phyloP scores from a whole-genome alignment of 148 eudicot genomes.

The Vaccinium corymbosum region DNA sequence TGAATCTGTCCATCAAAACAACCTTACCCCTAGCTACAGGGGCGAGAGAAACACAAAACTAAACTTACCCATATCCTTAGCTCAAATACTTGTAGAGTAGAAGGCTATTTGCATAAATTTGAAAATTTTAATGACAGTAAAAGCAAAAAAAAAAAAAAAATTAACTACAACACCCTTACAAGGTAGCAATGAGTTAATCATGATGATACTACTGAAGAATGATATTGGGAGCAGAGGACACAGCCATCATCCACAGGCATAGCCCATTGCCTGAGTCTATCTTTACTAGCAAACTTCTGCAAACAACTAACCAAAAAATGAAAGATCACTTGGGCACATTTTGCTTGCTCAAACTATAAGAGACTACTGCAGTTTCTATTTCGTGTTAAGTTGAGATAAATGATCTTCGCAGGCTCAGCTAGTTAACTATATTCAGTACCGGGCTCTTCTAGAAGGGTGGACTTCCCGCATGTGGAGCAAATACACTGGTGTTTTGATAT shows the following conservation, averaged over 20 bases:
- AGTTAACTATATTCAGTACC: slow-evolving; percentile 88
- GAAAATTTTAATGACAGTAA: background rate
- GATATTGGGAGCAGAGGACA: background rate
- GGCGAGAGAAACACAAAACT: background rate
- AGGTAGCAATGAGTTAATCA: background rate
- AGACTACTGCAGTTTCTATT: slow-evolving; percentile 10
- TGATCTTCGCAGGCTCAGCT: slow-evolving; percentile 72
- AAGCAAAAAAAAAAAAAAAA: background rate
- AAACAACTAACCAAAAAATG: background rate
- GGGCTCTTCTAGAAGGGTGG: slow-evolving; percentile 94
- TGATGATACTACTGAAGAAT: background rate
- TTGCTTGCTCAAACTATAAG: background rate
- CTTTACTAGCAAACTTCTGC: background rate
- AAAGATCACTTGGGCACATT: background rate
- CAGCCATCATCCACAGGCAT: background rate
- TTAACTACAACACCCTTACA: background rate
- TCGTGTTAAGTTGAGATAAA: slow-evolving; percentile 13
- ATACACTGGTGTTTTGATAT: slow-evolving; percentile 87
- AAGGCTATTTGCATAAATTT: background rate
- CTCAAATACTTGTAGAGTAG: background rate
- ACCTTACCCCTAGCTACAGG: background rate
- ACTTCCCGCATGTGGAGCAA: slow-evolving; percentile 98
- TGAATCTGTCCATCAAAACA: background rate
- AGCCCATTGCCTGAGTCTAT: background rate
- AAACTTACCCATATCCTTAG: background rate